Percentiles rank a stretch among this genome's conserved stretches.
phyloP scores from a whole-genome alignment of 1,284 basidiomycete genomes.

The Apiotrichum sp. region DNA sequence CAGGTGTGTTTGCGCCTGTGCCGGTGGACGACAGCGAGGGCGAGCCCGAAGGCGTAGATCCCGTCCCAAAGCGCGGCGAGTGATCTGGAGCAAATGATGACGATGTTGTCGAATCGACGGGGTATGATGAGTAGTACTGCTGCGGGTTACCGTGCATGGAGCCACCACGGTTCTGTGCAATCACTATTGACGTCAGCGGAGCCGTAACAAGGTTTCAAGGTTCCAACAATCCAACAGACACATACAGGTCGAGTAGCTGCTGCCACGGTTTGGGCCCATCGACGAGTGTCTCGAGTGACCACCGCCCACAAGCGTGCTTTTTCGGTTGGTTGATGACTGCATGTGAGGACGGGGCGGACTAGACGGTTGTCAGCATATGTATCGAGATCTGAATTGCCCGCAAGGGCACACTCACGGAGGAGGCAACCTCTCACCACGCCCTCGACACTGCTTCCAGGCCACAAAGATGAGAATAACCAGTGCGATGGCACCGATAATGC shows the following conservation, averaged over 20 bases:
- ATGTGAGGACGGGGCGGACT: slow-evolving; percentile 32
- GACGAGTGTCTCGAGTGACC: slow-evolving; percentile 11
- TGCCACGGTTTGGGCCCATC: slow-evolving; percentile 14
- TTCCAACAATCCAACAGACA: neutral
- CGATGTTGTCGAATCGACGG: slow-evolving; percentile 23
- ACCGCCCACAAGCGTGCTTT: neutral
- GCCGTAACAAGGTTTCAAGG: neutral
- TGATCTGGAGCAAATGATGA: slow-evolving; percentile 23
- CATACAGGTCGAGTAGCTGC: slow-evolving; percentile 36
- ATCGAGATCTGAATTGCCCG: no score
- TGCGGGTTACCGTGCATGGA: slow-evolving; percentile 21
- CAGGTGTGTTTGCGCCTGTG: slow-evolving; percentile 24
- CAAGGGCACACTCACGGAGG: slow-evolving; percentile 34
- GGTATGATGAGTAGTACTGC: slow-evolving; percentile 33
- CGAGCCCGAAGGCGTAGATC: slow-evolving; percentile 17
- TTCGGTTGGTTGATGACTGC: slow-evolving; percentile 1
- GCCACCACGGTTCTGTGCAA: slow-evolving; percentile 13
- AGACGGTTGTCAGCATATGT: slow-evolving; percentile 1
- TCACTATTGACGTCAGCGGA: slow-evolving; percentile 15
- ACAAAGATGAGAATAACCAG: slow-evolving; percentile 22
- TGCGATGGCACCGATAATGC: slow-evolving; percentile 30
- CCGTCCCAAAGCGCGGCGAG: slow-evolving; percentile 23
- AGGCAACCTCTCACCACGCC: slow-evolving; percentile 33
- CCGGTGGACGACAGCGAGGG: slow-evolving; percentile 21
- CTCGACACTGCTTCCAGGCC: slow-evolving; percentile 25